Base-by-base conservation (phyloP, 2,329 filamentous ascomycete genomes). In the Macrophomina tecta region DNA sequence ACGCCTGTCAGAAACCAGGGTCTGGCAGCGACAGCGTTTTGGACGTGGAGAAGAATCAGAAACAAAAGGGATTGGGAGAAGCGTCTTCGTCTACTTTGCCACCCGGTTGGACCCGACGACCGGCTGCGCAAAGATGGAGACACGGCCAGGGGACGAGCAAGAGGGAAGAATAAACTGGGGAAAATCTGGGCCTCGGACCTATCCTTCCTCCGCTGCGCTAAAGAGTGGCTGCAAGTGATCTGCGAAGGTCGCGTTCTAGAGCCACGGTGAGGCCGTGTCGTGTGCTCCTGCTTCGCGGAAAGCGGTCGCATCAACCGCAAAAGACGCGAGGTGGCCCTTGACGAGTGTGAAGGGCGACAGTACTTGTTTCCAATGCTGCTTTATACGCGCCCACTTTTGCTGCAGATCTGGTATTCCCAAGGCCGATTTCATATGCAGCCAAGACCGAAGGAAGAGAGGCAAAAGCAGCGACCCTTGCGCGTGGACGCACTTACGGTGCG, bases 401-500 rank as follows among this genome's bases (percentile, higher is more conserved):
- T 30, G 28, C n/a, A 28, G 51, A 55, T 55, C 51, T 55, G 32
- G 32, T 23, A 60, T 30, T 34, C 12, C 55, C 55, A 32, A 14
- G 56, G 40, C 14, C 32, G 32, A 40, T 34, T 18, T 52, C 51
- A 32, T 32, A 49, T 9, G 45, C 58, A 45, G 58, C n/a, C 45
- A 40, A 23, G 45, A 18, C 58, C 58, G 58, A 62, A 5, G 55
- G 23, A 23, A 3, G 18, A 14, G 30, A 48, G 56, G 53, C 53
- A n/a, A 46, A 61, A 14, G 42, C 5, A 14, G 42, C 36, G 18
- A 61, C 36, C 56, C 56, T 30, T 61, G 56, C 56, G 16, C 38
- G 14, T 32, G 40, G 38, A 23, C 38, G 55, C 55, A 48, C 49
- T 49, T 62, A 62, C 58, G 58, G 58, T 62, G 58, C 58, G 42